Evolutionary conservation across 176 grass and related monocot genomes (phyloP), one percentile per base, ranked within the genome.

Genomic region (Bromus sterilis): DNA sequence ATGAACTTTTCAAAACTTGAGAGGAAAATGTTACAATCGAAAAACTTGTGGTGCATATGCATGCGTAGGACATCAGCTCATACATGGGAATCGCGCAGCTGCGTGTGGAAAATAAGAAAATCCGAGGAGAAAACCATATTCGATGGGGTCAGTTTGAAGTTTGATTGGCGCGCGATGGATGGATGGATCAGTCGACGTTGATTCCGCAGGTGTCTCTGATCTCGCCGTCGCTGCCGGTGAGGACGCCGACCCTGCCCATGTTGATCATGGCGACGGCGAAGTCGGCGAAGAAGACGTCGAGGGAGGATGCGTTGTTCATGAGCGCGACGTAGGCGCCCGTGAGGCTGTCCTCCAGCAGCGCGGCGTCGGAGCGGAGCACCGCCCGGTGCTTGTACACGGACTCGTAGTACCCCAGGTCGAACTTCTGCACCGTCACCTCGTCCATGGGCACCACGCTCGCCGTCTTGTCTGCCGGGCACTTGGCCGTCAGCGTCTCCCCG

Each of bases 261-360:
- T 87, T 87, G 67, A 91, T 10, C 87, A 94, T 94, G 70, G 92
- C 82, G 40, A 59, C 43, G 51, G 60, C 74, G 60, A 94, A 94
- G 76, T 94, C 92, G 2, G 30, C 14, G 78, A 94, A 94, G 87
- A 94, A 94, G 11, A 64, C 76, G 13, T 36, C 13, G 9, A 56
- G 15, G 4, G 60, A 63, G 25, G 86, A 63, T 12, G 49, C 89
- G 77, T 86, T 88, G 73, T 13, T 85, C 83, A 91, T 85, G 69
- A 66, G 26, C 18, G 49, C 4, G 1, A 94, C 86, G 42, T 94
- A 94, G 44, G 80, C 72, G 13, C 10, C 57, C 7, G 86, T 84
- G 62, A 86, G 68, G 77, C 81, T 91, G 82, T 94, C 84, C 0
- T 87, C 12, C 14, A 87, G 87, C n/a, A 94, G 81, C 0, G 81